Conservation (phyloP, 2,329 filamentous ascomycete species). For the Pseudogymnoascus sp. region DNA sequence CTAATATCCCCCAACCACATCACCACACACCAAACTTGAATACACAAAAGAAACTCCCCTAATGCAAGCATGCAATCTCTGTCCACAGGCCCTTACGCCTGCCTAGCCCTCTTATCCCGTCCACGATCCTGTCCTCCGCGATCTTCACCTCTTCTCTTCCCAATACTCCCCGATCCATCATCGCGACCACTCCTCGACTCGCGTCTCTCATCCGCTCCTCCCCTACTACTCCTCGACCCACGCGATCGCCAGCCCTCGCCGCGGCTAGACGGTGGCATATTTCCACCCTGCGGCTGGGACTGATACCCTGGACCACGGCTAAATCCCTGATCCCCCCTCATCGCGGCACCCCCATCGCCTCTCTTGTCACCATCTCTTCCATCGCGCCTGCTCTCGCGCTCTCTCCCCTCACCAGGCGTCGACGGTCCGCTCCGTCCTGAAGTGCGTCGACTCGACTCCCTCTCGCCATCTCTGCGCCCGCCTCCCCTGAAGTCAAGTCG, state of each 20-base stretch:
- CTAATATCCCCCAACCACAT: not conserved
- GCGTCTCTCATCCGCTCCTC: not conserved
- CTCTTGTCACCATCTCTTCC: slow-evolving; percentile 26
- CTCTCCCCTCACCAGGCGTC: slow-evolving; percentile 16
- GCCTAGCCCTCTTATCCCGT: not conserved
- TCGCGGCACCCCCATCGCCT: not conserved
- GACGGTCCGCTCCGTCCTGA: slow-evolving; percentile 9
- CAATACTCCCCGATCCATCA: not conserved
- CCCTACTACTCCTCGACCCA: not conserved
- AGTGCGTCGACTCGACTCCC: slow-evolving; percentile 20
- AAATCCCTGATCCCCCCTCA: slow-evolving; percentile 8
- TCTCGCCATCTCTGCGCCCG: slow-evolving; percentile 14
- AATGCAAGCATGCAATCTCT: slow-evolving; percentile 1
- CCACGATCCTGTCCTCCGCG: not conserved
- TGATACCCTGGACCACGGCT: slow-evolving; percentile 29
- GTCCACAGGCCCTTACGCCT: not conserved
- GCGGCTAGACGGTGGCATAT: slow-evolving; percentile 11
- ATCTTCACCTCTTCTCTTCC: not conserved
- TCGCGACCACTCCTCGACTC: not conserved
- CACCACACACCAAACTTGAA: not conserved
- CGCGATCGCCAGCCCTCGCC: not conserved
- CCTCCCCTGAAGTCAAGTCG: not conserved
- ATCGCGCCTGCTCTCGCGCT: slow-evolving; percentile 17
- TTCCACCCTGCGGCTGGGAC: slow-evolving; percentile 25
- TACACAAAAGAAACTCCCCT: not conserved